These are phyloP conservation scores for Pestalotiopsis sp. DNA, from an alignment of 2,329 filamentous ascomycete species.

Conservation along the genomic window DNA sequence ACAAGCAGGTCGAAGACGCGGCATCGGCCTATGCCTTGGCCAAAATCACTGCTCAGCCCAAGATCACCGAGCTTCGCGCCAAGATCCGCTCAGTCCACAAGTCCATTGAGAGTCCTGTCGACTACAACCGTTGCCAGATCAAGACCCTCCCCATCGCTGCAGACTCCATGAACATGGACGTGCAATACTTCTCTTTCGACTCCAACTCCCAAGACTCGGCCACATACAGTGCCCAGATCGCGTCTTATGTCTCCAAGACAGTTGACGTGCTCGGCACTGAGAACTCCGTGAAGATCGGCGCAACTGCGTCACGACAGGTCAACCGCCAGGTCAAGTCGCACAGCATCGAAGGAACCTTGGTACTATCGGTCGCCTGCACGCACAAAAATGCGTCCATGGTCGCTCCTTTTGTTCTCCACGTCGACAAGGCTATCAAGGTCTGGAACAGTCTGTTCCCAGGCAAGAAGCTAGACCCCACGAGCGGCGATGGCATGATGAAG, in stretches of 20 bases:
- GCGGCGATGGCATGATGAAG: neutral
- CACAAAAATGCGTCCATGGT: constrained; percentile 20
- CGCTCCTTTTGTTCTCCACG: constrained; percentile 17
- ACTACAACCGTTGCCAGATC: constrained; percentile 18
- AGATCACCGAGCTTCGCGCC: constrained; percentile 4
- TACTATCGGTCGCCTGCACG: constrained; percentile 19
- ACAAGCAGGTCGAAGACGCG: constrained; percentile 2
- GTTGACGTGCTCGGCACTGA: neutral
- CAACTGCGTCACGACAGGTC: constrained; percentile 15
- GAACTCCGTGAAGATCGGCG: constrained; percentile 11
- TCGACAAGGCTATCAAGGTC: constrained; percentile 18
- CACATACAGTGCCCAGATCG: neutral
- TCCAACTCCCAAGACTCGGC: constrained; percentile 14
- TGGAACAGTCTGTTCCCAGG: constrained; percentile 17
- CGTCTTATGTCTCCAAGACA: neutral
- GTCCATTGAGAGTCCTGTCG: constrained; percentile 18
- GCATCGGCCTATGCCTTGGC: constrained; percentile 13
- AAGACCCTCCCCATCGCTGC: constrained; percentile 20
- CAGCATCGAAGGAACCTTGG: constrained; percentile 17
- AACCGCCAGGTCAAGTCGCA: constrained; percentile 14
- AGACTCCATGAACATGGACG: constrained; percentile 22
- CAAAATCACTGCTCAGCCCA: constrained; percentile 13
- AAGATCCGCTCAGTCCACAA: neutral
- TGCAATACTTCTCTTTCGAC: constrained; percentile 20
- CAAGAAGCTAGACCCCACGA: constrained; percentile 13